Percentiles rank a stretch among this genome's conserved stretches.
These are phyloP conservation scores for Nemania serpens DNA, from an alignment of 2,329 filamentous ascomycete genomes.

Conservation along the genomic window DNA sequence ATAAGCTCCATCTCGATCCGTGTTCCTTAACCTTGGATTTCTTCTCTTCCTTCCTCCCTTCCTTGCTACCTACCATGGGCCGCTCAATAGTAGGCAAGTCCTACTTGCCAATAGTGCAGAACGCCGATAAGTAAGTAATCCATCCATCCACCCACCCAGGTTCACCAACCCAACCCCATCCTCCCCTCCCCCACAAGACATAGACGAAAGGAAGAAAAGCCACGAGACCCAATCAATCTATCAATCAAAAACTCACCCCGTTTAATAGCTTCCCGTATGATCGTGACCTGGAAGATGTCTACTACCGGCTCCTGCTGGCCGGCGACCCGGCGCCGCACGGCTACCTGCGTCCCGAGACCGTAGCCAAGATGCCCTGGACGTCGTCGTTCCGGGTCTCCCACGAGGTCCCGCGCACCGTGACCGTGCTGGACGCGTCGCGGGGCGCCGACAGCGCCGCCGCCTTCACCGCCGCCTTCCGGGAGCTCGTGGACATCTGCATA, in stretches of 20 bases:
- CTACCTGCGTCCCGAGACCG: constrained; percentile 53
- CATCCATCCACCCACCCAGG: not conserved
- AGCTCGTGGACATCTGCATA: constrained; percentile 39
- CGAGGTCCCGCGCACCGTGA: constrained; percentile 38
- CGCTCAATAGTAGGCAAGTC: constrained; percentile 26
- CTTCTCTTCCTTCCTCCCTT: not conserved
- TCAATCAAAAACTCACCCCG: not conserved
- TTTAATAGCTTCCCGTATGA: constrained; percentile 52
- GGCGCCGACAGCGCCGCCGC: constrained; percentile 36
- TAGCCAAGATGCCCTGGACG: constrained; percentile 53
- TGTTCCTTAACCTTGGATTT: too few relatives aligned
- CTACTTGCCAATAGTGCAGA: constrained; percentile 29
- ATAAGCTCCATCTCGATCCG: constrained; percentile 13
- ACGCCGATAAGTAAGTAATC: constrained; percentile 27
- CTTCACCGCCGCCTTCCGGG: constrained; percentile 40
- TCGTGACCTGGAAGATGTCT: constrained; percentile 36
- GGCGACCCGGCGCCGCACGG: constrained; percentile 54
- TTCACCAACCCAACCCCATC: not conserved
- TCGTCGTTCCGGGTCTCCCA: constrained; percentile 42
- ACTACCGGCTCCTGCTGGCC: constrained; percentile 53
- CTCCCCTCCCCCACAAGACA: too few relatives aligned
- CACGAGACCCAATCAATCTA: not conserved
- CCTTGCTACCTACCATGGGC: constrained; percentile 13
- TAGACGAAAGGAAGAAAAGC: too few relatives aligned
- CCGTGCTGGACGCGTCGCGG: constrained; percentile 38